A percentile compares a stretch with the other conserved stretches of the same genome.
These are phyloP conservation scores for Lavandula angustifolia DNA, from an alignment of 257 asterid species.

Conservation along the genomic window DNA sequence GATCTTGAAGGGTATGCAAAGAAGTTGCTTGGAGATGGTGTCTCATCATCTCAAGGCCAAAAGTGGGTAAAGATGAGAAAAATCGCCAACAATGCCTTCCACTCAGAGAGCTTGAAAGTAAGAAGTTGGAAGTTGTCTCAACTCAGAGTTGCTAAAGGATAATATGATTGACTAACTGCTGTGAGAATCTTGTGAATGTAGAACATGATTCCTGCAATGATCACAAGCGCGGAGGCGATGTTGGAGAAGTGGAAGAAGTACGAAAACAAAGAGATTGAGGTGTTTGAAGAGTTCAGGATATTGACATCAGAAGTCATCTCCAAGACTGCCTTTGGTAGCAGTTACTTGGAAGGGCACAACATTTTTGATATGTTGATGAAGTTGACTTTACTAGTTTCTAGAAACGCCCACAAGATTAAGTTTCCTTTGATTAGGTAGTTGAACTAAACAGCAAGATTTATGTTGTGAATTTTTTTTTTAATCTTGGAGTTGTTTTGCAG, in stretches of 20 bases:
- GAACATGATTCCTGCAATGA: constrained; percentile 59
- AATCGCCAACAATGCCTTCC: constrained; percentile 59
- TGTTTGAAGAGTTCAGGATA: constrained; percentile 53
- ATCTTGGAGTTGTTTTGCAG: constrained; percentile 32
- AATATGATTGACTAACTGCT: neutral
- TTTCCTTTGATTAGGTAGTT: constrained; percentile 50
- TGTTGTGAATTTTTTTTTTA: neutral
- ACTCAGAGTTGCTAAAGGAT: neutral
- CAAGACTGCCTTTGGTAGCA: constrained; percentile 74
- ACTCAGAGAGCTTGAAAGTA: constrained; percentile 60
- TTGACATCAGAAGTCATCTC: constrained; percentile 66
- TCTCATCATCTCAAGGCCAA: constrained; percentile 60
- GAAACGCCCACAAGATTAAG: constrained; percentile 43
- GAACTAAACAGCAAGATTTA: too few species aligned
- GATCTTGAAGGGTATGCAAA: constrained; percentile 58
- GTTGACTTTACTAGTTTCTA: constrained; percentile 42
- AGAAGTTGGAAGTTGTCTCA: neutral
- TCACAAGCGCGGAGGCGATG: constrained; percentile 53
- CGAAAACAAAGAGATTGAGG: constrained; percentile 55
- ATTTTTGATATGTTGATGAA: constrained; percentile 62
- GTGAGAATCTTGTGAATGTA: constrained; percentile 22
- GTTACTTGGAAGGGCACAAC: constrained; percentile 60
- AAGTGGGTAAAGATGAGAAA: constrained; percentile 67
- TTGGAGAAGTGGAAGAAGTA: constrained; percentile 51
- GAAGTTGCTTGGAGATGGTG: constrained; percentile 70